Evolutionary conservation across 129 eudicot species (phyloP), one percentile per base, ranked within the genome.

Genomic region (Cynara cardunculus): DNA sequence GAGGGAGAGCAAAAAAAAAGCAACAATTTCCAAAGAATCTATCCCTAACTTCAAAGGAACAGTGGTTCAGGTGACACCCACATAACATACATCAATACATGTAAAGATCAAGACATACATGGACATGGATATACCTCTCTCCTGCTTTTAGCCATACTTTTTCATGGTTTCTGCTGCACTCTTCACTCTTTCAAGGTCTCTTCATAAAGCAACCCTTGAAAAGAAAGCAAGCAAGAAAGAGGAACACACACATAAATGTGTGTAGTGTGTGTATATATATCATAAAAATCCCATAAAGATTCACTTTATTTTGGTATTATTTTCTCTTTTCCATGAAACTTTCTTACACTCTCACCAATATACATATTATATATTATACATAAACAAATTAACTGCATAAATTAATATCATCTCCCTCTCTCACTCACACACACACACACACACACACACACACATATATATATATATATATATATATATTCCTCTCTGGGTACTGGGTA

Each of bases 1-100:
- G 71, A 78, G 11, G 75, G 25, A 69, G 39, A 79, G 30, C 5
- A 71, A 19, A 4, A 70, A 70, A 70, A 18, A 18, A 70, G 19
- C 5, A 70, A 70, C 35, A 77, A 77, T 24, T 78, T 78, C 14
- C 46, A 74, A 30, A 26, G 80, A 76, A 80, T 69, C 85, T 82
- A 74, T 69, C 83, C 62, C 82, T 44, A 78, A 78, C 75, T 66
- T 75, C 71, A 73, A 73, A 81, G 53, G 69, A 78, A 68, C 76
- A 78, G 74, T 46, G 82, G 30, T 69, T 87, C 91, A 85, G 90
- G 87, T 89, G 89, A 88, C 86, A 87, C 65, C 87, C 93, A 81
- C 87, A 82, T 26, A 79, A 22, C 39, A 69, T 78, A 69, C 81
- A 77, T 77, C 12, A 65, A 65, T 64, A 65, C 75, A 44, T 78